A percentile compares a stretch with the other conserved stretches of the same genome.
phyloP scores from a whole-genome alignment of 148 eudicot species.

The Silene conica region DNA sequence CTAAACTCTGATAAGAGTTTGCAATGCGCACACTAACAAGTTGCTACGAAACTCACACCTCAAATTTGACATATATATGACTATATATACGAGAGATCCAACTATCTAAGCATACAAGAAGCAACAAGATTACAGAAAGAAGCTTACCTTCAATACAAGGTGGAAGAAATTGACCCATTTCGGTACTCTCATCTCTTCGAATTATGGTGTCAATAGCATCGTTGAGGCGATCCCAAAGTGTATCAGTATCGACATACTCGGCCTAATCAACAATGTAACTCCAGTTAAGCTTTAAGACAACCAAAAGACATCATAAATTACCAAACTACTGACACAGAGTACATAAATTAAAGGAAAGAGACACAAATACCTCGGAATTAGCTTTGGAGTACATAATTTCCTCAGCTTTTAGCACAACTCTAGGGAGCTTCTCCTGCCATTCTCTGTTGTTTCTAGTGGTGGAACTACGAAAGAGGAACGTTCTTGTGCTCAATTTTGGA shows the following conservation, averaged over 20 bases:
- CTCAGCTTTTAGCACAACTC: slow-evolving; percentile 85
- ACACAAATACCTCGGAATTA: slow-evolving; percentile 77
- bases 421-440: slow-evolving; percentile 93
- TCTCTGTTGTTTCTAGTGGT: slow-evolving; percentile 69
- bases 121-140: background rate
- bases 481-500: slow-evolving; percentile 39
- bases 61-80: background rate
- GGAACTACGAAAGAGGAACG: slow-evolving; percentile 35
- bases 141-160: slow-evolving; percentile 95
- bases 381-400: slow-evolving; percentile 98
- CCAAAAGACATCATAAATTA: background rate
- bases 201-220: slow-evolving; percentile 90
- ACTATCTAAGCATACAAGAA: background rate
- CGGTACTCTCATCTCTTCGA: slow-evolving; percentile 73
- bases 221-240: slow-evolving; percentile 85
- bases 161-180: slow-evolving; percentile 70
- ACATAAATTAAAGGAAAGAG: background rate
- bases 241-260: slow-evolving; percentile 69
- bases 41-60: background rate
- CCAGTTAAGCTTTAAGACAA: slow-evolving; percentile 12
- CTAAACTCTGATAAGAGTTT: background rate
- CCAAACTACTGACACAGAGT: slow-evolving; percentile 1
- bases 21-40: slow-evolving; percentile 20
- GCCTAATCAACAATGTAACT: slow-evolving; percentile 46
- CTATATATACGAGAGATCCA: slow-evolving; percentile 10